A percentile compares a stretch with the other conserved stretches of the same genome.
phyloP scores from a whole-genome alignment of 257 asterid species.

The Gardenia jasminoides region DNA sequence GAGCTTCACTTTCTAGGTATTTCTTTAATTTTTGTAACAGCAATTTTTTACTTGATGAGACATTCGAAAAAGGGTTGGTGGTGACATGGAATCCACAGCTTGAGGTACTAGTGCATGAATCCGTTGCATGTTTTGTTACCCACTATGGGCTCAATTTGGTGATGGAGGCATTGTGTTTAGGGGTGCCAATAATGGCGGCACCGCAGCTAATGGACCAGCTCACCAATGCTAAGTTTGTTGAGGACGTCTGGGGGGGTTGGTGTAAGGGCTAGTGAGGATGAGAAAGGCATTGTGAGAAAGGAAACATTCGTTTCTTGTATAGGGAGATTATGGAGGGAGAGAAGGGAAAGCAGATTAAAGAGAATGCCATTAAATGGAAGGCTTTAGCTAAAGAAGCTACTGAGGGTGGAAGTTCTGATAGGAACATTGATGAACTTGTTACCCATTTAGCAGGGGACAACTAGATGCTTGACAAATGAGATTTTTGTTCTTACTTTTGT shows the following conservation, averaged over 20 bases:
- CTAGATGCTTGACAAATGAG: no score
- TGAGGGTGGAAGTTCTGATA: constrained; percentile 60
- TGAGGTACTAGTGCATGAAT: constrained; percentile 43
- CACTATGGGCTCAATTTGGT: constrained; percentile 72
- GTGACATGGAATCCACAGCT: constrained; percentile 70
- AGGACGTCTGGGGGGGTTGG: constrained; percentile 61
- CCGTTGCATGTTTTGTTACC: constrained; percentile 54
- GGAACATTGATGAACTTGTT: constrained; percentile 40
- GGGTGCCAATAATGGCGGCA: constrained; percentile 58
- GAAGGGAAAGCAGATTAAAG: constrained; percentile 34
- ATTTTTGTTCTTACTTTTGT: no score
- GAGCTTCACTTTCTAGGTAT: no score
- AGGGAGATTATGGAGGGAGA: constrained; percentile 48
- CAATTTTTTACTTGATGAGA: no score
- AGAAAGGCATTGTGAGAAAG: constrained; percentile 46
- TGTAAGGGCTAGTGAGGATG: constrained; percentile 49
- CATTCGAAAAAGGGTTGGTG: constrained; percentile 35
- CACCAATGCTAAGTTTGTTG: constrained; percentile 56
- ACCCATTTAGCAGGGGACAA: background rate
- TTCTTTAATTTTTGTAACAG: no score
- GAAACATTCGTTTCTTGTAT: constrained; percentile 42
- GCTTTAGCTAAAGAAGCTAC: constrained; percentile 42
- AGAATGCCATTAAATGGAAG: constrained; percentile 44
- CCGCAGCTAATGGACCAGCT: constrained; percentile 65
- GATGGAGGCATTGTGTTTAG: constrained; percentile 48